A percentile compares a stretch with the other conserved stretches of the same genome.
These are phyloP conservation scores for Tetracentron sinense DNA, from an alignment of 164 flowering plant species.

Conservation along the genomic window DNA sequence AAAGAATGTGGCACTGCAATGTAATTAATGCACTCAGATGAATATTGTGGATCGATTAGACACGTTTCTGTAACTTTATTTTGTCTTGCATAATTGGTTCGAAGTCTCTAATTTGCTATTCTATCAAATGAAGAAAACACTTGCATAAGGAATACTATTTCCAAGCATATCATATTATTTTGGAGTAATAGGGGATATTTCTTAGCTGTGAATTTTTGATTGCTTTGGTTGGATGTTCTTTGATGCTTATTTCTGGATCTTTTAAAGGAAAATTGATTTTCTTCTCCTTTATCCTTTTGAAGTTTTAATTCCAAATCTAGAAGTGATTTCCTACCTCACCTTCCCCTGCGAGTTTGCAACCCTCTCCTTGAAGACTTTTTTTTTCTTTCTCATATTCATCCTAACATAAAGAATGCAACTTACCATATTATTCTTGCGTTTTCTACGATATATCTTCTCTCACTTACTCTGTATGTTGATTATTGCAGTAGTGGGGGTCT, in stretches of 20 bases:
- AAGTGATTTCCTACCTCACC: no score
- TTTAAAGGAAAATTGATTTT: no score
- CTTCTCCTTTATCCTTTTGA: no score
- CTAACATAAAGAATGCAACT: background rate
- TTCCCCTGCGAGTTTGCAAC: background rate
- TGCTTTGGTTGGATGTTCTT: no score
- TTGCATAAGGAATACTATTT: background rate
- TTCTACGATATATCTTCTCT: background rate
- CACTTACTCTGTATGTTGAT: conserved; percentile 2
- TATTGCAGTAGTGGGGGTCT: conserved; percentile 65
- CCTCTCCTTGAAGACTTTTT: background rate
- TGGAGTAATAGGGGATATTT: no score
- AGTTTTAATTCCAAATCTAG: no score
- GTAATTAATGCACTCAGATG: background rate
- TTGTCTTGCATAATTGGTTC: background rate
- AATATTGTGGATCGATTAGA: background rate
- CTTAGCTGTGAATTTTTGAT: no score
- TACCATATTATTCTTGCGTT: no score
- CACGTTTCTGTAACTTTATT: background rate
- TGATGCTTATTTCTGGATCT: no score
- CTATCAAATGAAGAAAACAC: background rate
- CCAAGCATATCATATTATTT: background rate
- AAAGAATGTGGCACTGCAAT: background rate
- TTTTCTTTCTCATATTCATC: background rate
- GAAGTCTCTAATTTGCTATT: background rate